phyloP scores from a whole-genome alignment of 2,329 filamentous ascomycete species.

The Cytospora piceae region DNA sequence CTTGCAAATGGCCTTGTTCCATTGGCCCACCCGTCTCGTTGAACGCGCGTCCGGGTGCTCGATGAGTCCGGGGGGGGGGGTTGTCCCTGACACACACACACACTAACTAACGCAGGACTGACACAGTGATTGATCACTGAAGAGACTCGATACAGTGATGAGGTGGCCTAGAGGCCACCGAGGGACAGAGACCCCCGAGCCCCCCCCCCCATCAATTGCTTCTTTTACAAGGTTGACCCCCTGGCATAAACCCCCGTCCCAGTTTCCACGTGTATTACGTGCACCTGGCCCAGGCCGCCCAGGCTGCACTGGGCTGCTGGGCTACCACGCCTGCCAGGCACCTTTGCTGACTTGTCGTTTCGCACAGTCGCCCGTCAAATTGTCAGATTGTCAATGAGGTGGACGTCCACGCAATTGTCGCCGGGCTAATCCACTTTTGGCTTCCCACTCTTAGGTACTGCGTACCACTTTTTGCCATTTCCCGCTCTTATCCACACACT shows the following conservation, averaged over 20 bases:
- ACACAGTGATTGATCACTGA: not conserved
- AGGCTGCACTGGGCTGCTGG: no score
- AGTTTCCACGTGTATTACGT: constrained; percentile 24
- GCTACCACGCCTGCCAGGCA: not conserved
- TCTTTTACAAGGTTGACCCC: not conserved
- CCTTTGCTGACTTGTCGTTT: not conserved
- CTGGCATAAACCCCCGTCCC: not conserved
- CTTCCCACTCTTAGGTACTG: constrained; percentile 11
- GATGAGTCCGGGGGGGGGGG: constrained; percentile 18
- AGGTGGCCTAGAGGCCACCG: not conserved
- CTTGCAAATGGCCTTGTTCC: constrained; percentile 21
- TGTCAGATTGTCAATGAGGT: constrained; percentile 7
- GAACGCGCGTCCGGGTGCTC: constrained; percentile 28
- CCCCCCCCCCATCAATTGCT: not conserved
- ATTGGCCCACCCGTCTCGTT: constrained; percentile 26
- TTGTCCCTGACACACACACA: constrained; percentile 7
- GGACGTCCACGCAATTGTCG: constrained; percentile 27
- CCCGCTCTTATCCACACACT: not conserved
- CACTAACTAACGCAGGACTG: no score
- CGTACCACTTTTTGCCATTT: constrained; percentile 15
- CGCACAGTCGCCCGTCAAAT: constrained; percentile 4
- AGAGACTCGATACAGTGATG: not conserved
- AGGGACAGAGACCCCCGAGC: no score
- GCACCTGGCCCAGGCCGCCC: constrained; percentile 4
- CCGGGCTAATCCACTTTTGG: constrained; percentile 18